Evolutionary conservation across 2,329 filamentous ascomycete species (phyloP).

Genomic region (Fusarium albosuccineum): DNA sequence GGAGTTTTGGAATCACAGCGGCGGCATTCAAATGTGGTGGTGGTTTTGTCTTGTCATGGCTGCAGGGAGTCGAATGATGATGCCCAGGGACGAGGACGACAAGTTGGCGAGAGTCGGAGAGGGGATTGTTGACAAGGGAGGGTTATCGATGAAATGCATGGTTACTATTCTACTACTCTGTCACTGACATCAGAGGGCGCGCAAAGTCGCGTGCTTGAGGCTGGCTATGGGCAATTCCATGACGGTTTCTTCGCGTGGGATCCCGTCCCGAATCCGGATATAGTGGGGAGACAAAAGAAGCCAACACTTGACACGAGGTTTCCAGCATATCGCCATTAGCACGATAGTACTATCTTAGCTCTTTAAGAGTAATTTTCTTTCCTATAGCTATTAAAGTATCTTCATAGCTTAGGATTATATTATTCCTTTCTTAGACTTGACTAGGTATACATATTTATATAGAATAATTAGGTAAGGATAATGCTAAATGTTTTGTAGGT

Average conservation of each 20-base stretch:
- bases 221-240: conserved; percentile 9
- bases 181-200: conserved; percentile 22
- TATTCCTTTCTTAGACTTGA: no score
- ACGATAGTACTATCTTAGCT: no score
- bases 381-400: no score
- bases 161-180: not conserved
- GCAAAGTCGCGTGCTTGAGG: conserved; percentile 31
- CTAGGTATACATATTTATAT: no score
- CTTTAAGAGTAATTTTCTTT: no score
- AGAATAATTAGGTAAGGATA: no score
- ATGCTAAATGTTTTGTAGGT: not conserved
- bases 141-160: not conserved
- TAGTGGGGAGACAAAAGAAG: no score
- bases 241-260: conserved; percentile 6
- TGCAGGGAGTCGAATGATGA: conserved; percentile 11
- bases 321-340: no score
- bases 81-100: not conserved
- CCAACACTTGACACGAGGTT: no score
- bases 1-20: conserved; percentile 24
- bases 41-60: conserved; percentile 9
- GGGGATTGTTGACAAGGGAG: not conserved
- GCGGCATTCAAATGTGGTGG: conserved; percentile 10
- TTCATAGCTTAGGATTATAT: no score
- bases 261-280: not conserved
- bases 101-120: not conserved